A percentile compares a stretch with the other conserved stretches of the same genome.
phyloP scores from a whole-genome alignment of 2,329 filamentous ascomycete species.

The Fusarium fracticaudum region DNA sequence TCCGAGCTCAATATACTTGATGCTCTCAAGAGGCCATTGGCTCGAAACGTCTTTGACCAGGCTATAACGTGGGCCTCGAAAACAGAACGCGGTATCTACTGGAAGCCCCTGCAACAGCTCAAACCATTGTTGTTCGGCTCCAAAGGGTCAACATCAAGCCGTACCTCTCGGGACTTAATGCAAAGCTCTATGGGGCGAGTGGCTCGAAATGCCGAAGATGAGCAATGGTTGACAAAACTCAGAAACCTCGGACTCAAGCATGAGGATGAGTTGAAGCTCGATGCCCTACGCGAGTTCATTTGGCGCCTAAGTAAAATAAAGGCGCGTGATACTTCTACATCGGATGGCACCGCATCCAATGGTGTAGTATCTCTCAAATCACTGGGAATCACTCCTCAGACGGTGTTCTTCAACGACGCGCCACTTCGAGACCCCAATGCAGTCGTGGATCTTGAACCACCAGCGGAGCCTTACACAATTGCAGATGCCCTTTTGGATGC shows the following conservation, averaged over 20 bases:
- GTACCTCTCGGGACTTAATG: conserved; percentile 65
- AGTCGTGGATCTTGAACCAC: conserved; percentile 45
- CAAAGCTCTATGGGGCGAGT: conserved; percentile 70
- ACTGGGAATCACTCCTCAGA: conserved; percentile 83
- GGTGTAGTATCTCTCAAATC: conserved; percentile 76
- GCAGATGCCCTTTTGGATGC: conserved; percentile 92
- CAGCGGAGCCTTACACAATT: conserved; percentile 74
- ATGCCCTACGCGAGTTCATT: conserved; percentile 89
- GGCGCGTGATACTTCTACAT: conserved; percentile 58
- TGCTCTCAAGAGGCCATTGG: conserved; percentile 81
- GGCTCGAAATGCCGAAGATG: conserved; percentile 88
- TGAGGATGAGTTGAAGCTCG: conserved; percentile 90
- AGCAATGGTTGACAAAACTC: conserved; percentile 88
- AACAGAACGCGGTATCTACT: conserved; percentile 84
- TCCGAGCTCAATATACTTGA: conserved; percentile 81
- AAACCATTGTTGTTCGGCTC: conserved; percentile 72
- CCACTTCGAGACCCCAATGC: conserved; percentile 58
- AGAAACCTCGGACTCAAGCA: conserved; percentile 81
- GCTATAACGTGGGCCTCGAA: conserved; percentile 87
- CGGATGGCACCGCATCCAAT: conserved; percentile 46
- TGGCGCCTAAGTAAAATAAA: conserved; percentile 84
- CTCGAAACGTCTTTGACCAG: conserved; percentile 84
- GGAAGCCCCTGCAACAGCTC: conserved; percentile 79
- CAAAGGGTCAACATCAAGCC: conserved; percentile 60
- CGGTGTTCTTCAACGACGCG: conserved; percentile 89